These are phyloP conservation scores for Platismatia glauca DNA, from an alignment of 495 filamentous ascomycete genomes.

Conservation along the genomic window DNA sequence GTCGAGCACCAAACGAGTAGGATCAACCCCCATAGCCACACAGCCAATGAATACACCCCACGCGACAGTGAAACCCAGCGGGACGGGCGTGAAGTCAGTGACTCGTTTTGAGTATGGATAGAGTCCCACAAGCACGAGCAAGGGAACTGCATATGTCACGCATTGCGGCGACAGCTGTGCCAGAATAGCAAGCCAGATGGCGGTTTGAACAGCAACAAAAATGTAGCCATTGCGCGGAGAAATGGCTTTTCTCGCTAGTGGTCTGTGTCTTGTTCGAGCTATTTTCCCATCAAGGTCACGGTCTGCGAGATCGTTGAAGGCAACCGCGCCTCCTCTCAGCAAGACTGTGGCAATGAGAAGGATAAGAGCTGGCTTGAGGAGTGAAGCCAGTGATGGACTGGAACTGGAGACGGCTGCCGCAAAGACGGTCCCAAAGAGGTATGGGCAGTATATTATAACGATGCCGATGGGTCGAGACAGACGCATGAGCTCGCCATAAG, in stretches of 20 bases:
- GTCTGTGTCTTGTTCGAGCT: constrained; percentile 3
- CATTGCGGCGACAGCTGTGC: neutral
- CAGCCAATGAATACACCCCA: constrained; percentile 1
- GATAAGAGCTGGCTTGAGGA: neutral
- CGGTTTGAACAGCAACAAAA: neutral
- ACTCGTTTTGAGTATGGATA: constrained; percentile 3
- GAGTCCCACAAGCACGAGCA: neutral
- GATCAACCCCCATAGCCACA: too few species aligned
- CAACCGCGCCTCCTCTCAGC: neutral
- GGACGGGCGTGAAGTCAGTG: constrained; percentile 3
- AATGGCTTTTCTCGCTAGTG: constrained; percentile 1
- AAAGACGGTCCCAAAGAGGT: neutral
- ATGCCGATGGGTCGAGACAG: neutral
- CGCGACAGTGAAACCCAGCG: constrained; percentile 4
- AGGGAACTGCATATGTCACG: neutral
- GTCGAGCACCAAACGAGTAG: too few species aligned
- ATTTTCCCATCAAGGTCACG: neutral
- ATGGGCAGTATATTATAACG: neutral
- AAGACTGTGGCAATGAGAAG: neutral
- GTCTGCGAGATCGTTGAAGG: neutral
- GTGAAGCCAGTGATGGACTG: neutral
- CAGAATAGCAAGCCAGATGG: neutral
- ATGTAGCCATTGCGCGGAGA: neutral
- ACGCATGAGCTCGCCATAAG: neutral
- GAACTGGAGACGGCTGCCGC: neutral